Base-by-base conservation (phyloP, 2,329 filamentous ascomycete genomes). In the Stemphylium lycopersici region DNA sequence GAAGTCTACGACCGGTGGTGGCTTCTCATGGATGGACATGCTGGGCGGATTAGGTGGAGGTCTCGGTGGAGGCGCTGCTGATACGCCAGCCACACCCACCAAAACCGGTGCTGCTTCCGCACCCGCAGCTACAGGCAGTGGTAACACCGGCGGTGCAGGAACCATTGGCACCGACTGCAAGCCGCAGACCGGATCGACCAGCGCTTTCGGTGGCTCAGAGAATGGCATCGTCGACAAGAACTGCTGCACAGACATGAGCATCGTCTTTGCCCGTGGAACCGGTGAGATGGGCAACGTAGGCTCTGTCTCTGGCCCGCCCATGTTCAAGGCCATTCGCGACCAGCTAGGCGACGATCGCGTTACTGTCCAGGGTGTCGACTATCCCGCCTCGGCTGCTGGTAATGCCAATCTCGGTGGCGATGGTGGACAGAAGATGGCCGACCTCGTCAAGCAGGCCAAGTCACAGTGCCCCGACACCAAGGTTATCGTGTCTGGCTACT, bases 201-300 rank as follows among this genome's bases (percentile, higher is more conserved):
- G 65, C 39, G 66, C 68, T 22, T 46, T 55, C 4, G 56, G 57
- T 22, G 66, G 66, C n/a, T 68, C 66, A 6, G 73, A 76, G 40
- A 78, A 78, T 56, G 77, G 75, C 8, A 69, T 80, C 31, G 69
- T 65, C 7, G 61, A 74, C 36, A 73, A 76, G 54, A 67, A 55
- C 16, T 74, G 69, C 63, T 80, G 78, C 67, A 71, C 77, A 42
- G 70, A 72, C 2, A 56, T 79, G 58, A 79, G 77, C 2, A 69
- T 79, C 46, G 75, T 79, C 47, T 79, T 77, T 48, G 77, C 77
- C 13, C 76, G 77, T 26, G 77, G 77, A 15, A 79, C 76, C 1
- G 66, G 62, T 10, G 78, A 80, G 56, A 24, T 61, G 3, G 78
- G 78, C 3, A 80, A 79, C 53, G 77, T 80, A 62, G 78, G 78